Base-by-base conservation (phyloP, 495 filamentous ascomycete genomes). In the Penicillium ochrochloron region DNA sequence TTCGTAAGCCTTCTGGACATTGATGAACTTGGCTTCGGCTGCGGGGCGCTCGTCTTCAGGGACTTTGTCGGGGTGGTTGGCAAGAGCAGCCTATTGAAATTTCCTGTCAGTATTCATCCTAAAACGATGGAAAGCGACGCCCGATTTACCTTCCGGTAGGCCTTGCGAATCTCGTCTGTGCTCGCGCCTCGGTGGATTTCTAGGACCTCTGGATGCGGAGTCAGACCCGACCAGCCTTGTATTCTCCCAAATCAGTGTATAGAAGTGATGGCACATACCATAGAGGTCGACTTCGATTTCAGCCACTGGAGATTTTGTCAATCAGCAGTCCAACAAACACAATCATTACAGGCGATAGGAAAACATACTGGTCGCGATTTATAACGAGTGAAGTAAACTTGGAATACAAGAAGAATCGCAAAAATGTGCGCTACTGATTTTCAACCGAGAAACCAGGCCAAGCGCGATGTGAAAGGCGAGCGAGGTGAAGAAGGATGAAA, bases 41-140 rank as follows among this genome's bases (percentile, higher is more conserved):
- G 86, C 87, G 64, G 84, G 90, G 58, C 95, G 90, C 68, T 94
- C 88, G 29, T 88, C 85, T 78, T 96, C 92, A 66, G 93, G 84
- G 57, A 98, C 95, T 82, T 99, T 99, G 79, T 99, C 95, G 37
- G 95, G 95, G 72, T 99, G 95, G 70, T 89, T 90, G 69, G 89
- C 82, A 41, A 97, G 85, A 1, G 95, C 96, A 63, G 95, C 88
- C 93, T 97, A 68, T 61, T 54, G 21, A 14, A 8, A 48, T 57
- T 61, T 27, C 14, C 25, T 21, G 41, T 73, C 41, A 73, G 66
- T 66, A 23, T 53, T 35, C 15, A 39, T 29, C 14, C 42, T 59
- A 52, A 35, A n/a, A 25, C 42, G 39, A 33, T 29, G 35, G 35
- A 15, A 10, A 29, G 6, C 23, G 31, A 57, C 60, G 37, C 27